Conservation (phyloP, 352 stramenopile species). For the Phytophthora sp. region DNA sequence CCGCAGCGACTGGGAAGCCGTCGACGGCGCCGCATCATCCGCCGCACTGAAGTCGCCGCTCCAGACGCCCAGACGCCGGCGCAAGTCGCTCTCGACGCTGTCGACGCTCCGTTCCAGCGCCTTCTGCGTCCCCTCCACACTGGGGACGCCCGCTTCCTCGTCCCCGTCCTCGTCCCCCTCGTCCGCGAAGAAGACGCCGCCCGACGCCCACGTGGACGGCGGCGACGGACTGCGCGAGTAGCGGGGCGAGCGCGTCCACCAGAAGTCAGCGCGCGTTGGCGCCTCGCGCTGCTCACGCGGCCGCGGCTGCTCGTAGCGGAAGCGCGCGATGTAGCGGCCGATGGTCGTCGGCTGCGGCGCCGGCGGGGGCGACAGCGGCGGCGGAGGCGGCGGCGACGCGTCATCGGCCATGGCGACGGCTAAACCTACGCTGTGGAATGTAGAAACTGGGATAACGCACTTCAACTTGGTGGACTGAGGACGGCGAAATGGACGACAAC, state of each 20-base stretch:
- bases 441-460: too few relatives aligned
- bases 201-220: conserved; percentile 28
- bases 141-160: too few relatives aligned
- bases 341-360: conserved; percentile 55
- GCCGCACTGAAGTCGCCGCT: background rate
- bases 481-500: too few relatives aligned
- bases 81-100: conserved; percentile 32
- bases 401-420: too few relatives aligned
- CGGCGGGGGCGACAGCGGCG: conserved; percentile 10
- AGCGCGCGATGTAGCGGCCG: conserved; percentile 73
- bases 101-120: too few relatives aligned
- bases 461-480: too few relatives aligned
- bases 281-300: conserved; percentile 48
- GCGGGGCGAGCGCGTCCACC: conserved; percentile 57
- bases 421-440: too few relatives aligned
- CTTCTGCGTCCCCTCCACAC: too few relatives aligned
- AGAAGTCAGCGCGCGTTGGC: conserved; percentile 48
- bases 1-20: too few relatives aligned
- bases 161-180: conserved; percentile 12
- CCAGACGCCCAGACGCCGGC: conserved; percentile 14
- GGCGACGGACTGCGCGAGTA: conserved; percentile 27
- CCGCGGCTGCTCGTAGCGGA: conserved; percentile 59
- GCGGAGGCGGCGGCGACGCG: background rate
- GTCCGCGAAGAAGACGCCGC: conserved; percentile 27
- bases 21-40: too few relatives aligned